phyloP scores from a whole-genome alignment of 1,284 basidiomycete genomes.

The Agroathelia rolfsii region DNA sequence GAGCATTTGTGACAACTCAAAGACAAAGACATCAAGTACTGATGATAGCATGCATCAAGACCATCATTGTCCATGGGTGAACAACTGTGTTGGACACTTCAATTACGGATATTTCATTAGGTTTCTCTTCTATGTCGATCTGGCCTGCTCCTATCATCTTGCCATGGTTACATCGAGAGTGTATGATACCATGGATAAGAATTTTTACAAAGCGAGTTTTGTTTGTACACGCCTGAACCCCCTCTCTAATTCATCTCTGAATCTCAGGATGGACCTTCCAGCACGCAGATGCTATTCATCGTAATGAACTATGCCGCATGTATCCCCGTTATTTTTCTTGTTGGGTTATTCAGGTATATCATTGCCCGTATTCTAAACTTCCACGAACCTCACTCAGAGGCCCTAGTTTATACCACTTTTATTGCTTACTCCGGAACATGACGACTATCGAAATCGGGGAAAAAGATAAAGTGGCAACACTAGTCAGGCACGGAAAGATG shows the following conservation, averaged over 20 bases:
- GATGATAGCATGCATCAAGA: slow-evolving; percentile 32
- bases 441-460: slow-evolving; percentile 98
- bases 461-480: slow-evolving; percentile 85
- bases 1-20: slow-evolving; percentile 12
- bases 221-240: slow-evolving; percentile 3
- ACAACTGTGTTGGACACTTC: slow-evolving; percentile 83
- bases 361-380: slow-evolving; percentile 6
- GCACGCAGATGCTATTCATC: slow-evolving; percentile 70
- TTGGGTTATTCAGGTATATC: slow-evolving; percentile 74
- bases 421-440: slow-evolving; percentile 70
- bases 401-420: slow-evolving; percentile 78
- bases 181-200: slow-evolving; percentile 31
- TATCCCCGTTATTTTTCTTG: slow-evolving; percentile 75
- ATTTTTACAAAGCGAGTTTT: slow-evolving; percentile 48
- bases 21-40: neutral
- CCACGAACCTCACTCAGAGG: slow-evolving; percentile 5
- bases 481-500: slow-evolving; percentile 81
- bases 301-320: slow-evolving; percentile 84
- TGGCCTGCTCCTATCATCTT: slow-evolving; percentile 80
- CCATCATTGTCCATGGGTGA: slow-evolving; percentile 90
- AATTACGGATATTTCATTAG: slow-evolving; percentile 90
- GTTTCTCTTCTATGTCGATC: slow-evolving; percentile 85
- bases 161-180: slow-evolving; percentile 67
- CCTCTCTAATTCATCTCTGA: slow-evolving; percentile 5
- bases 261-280: slow-evolving; percentile 58